These are phyloP conservation scores for Monilinia fructicola DNA, from an alignment of 2,329 filamentous ascomycete genomes.

Conservation along the genomic window DNA sequence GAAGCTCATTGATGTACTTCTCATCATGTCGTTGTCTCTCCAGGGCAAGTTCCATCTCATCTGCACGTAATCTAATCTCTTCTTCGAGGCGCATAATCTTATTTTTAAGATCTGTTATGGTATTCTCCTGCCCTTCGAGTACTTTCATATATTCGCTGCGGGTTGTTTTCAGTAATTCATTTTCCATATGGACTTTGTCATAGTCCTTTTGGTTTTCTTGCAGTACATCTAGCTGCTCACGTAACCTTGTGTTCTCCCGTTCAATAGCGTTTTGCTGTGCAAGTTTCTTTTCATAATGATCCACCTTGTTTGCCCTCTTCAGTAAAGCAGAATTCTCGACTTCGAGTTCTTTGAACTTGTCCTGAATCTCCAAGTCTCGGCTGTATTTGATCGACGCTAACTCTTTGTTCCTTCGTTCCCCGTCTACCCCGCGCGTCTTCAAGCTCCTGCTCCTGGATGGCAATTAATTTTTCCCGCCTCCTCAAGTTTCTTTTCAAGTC, in stretches of 20 bases:
- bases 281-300: constrained; percentile 63
- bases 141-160: constrained; percentile 43
- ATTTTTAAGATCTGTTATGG: constrained; percentile 45
- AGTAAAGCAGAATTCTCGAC: constrained; percentile 58
- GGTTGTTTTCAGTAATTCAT: constrained; percentile 40
- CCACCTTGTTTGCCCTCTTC: constrained; percentile 63
- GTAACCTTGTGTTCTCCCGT: constrained; percentile 55
- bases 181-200: constrained; percentile 37
- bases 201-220: constrained; percentile 47
- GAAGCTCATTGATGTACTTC: constrained; percentile 39
- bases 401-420: constrained; percentile 50
- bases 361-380: constrained; percentile 49
- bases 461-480: constrained; percentile 73
- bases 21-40: constrained; percentile 48
- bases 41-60: constrained; percentile 39
- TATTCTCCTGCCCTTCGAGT: constrained; percentile 40
- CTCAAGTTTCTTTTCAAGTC: constrained; percentile 57
- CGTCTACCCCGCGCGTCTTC: constrained; percentile 50
- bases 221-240: constrained; percentile 55
- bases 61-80: constrained; percentile 41
- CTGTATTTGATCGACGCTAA: constrained; percentile 48
- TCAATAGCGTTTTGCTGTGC: constrained; percentile 56
- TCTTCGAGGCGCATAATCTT: constrained; percentile 45
- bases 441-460: constrained; percentile 65
- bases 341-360: constrained; percentile 57